phyloP scores from a whole-genome alignment of 2,329 filamentous ascomycete species.

The Orbilia javanica region DNA sequence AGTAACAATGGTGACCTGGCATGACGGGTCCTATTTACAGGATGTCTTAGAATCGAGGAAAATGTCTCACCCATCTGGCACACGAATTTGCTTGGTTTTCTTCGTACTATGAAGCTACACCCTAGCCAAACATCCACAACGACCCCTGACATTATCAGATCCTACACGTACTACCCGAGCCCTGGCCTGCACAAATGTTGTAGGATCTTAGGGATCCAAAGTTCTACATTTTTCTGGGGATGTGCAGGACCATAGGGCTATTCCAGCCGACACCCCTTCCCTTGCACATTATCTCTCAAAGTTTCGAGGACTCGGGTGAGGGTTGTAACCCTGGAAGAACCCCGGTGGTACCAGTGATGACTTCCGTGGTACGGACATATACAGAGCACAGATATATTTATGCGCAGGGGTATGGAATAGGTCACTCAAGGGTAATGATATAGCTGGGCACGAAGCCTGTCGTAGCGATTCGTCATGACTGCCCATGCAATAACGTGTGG shows the following conservation, averaged over 20 bases:
- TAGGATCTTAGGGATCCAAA: conserved; percentile 64
- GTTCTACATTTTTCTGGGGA: conserved; percentile 63
- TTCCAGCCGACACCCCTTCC: conserved; percentile 62
- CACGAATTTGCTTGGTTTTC: neutral
- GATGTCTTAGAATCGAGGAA: conserved; percentile 45
- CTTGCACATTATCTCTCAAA: conserved; percentile 63
- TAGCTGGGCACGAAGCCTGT: neutral
- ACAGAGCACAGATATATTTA: too few species aligned
- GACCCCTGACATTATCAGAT: neutral
- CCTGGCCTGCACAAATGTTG: conserved; percentile 63
- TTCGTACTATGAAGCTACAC: neutral
- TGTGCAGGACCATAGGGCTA: conserved; percentile 63
- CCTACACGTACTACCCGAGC: neutral
- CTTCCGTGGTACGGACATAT: neutral
- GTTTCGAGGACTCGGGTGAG: neutral
- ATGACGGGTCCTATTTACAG: conserved; percentile 16
- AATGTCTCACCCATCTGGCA: conserved; percentile 36
- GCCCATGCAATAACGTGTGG: too few species aligned
- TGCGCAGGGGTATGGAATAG: conserved; percentile 17
- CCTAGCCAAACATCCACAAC: neutral
- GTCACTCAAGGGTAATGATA: conserved; percentile 14
- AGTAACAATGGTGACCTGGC: neutral
- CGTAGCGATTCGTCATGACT: too few species aligned
- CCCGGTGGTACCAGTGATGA: neutral
- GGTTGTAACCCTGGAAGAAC: neutral